Conservation (phyloP, 2,329 filamentous ascomycete genomes). For the Ophiocordyceps camponoti-floridani region DNA sequence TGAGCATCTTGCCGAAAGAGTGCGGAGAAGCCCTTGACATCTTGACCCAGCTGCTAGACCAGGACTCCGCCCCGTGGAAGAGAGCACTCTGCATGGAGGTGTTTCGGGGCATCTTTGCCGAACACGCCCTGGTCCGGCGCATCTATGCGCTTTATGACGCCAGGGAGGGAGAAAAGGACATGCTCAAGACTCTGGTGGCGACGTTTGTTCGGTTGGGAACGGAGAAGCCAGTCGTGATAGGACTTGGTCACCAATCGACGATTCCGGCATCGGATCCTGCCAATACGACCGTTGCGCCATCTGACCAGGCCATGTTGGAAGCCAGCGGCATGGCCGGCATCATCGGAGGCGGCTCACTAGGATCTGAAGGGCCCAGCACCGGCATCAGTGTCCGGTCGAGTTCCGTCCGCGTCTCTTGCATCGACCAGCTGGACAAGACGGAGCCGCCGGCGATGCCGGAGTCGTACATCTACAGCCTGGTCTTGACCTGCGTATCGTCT, state of each 20-base stretch:
- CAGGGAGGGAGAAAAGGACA: conserved; percentile 49
- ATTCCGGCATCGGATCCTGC: conserved; percentile 47
- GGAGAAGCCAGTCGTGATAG: conserved; percentile 78
- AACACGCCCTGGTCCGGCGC: conserved; percentile 58
- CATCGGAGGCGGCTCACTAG: conserved; percentile 56
- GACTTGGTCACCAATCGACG: conserved; percentile 75
- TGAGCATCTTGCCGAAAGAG: conserved; percentile 56
- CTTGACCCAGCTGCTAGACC: conserved; percentile 73
- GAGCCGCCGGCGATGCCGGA: conserved; percentile 73
- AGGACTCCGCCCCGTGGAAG: conserved; percentile 74
- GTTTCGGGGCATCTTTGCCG: conserved; percentile 68
- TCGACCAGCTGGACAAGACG: conserved; percentile 86
- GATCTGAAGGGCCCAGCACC: conserved; percentile 46
- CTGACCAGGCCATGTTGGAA: conserved; percentile 78
- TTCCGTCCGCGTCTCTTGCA: conserved; percentile 65
- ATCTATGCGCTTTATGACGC: conserved; percentile 71
- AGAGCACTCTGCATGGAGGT: conserved; percentile 81
- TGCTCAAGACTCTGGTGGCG: conserved; percentile 68
- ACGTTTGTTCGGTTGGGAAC: conserved; percentile 84
- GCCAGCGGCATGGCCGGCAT: conserved; percentile 76
- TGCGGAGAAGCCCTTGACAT: conserved; percentile 70
- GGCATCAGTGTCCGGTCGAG: conserved; percentile 91
- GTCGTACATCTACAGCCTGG: conserved; percentile 83
- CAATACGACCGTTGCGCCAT: conserved; percentile 35
- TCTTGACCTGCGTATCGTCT: conserved; percentile 73